These are phyloP conservation scores for Mucor racemosus DNA, from an alignment of 371 early-diverging fungal genomes.

Conservation along the genomic window DNA sequence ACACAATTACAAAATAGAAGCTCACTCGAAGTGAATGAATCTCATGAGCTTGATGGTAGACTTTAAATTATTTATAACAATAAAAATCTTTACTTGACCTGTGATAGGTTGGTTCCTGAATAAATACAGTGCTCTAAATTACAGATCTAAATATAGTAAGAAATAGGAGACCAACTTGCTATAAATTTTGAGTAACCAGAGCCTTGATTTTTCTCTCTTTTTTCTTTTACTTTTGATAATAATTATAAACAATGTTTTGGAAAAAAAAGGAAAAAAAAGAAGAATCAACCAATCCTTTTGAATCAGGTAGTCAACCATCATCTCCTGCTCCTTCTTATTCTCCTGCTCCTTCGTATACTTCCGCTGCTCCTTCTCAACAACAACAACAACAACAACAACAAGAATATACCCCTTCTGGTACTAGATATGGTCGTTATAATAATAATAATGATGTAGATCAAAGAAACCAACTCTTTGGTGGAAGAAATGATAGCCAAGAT, in stretches of 20 bases:
- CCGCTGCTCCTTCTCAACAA: neutral
- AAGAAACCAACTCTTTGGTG: constrained; percentile 22
- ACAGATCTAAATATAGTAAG: neutral
- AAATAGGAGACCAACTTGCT: neutral
- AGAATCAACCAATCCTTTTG: constrained; percentile 33
- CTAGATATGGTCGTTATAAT: constrained; percentile 9
- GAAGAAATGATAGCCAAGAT: constrained; percentile 2
- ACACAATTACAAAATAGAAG: constrained; percentile 31
- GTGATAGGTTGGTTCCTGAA: constrained; percentile 1
- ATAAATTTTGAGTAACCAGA: constrained; percentile 4
- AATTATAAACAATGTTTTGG: constrained; percentile 28
- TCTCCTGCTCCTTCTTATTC: constrained; percentile 33
- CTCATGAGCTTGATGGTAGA: constrained; percentile 27
- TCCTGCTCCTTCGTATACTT: constrained; percentile 26
- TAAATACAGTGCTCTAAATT: too few relatives aligned
- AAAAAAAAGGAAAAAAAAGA: constrained; percentile 35
- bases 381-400: constrained; percentile 11
- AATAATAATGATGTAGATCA: constrained; percentile 22
- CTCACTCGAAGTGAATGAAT: constrained; percentile 25
- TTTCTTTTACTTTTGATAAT: neutral
- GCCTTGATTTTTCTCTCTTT: neutral
- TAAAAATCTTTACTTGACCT: neutral
- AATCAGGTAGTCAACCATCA: constrained; percentile 21
- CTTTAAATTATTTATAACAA: constrained; percentile 2
- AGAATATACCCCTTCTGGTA: constrained; percentile 5